Evolutionary conservation across 805 yeast genomes (phyloP), one percentile per base, ranked within the genome.

Genomic region (Debaryomyces castellii): DNA sequence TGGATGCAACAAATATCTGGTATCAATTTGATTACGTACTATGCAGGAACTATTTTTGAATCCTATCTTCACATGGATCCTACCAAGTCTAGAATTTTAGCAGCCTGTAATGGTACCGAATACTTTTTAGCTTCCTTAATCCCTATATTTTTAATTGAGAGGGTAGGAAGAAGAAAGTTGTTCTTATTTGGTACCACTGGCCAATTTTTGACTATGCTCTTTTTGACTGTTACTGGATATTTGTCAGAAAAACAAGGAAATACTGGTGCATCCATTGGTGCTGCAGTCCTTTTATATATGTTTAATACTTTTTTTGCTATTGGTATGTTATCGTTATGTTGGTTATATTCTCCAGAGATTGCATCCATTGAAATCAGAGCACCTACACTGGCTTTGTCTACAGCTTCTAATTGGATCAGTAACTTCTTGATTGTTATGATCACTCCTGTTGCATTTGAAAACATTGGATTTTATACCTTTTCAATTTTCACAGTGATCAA

Each of bases 401-500:
- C 85, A 2, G 78, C 80, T 16, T 66, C 77, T 32, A 82, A 82
- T 57, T 82, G 86, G 85, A 60, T 76, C 2, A 72, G 74, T 59
- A 81, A 80, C 56, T 82, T 81, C 56, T 57, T 77, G 64, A 78
- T 82, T 36, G 85, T 81, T 32, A 76, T 78, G 78, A 78, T 82
- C 52, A 81, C 86, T 1, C 89, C 89, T 20, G 71, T 78, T 37
- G 69, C 68, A 8, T 73, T 75, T 54, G 58, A 60, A 24, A 66
- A 55, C 41, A 74, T 74, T 43, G 70, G 74, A 46, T 83, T 85
- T 78, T 87, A 85, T 48, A 77, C 85, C 48, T 87, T 85, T 65
- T 63, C 85, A 41, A 80, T 87, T 66, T 87, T 87, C 63, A 87
- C 89, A 8, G 60, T 70, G 25, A 73, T 85, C 37, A 85, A 85